These are phyloP conservation scores for Colletotrichum sp. DNA, from an alignment of 2,329 filamentous ascomycete species.

Conservation along the genomic window DNA sequence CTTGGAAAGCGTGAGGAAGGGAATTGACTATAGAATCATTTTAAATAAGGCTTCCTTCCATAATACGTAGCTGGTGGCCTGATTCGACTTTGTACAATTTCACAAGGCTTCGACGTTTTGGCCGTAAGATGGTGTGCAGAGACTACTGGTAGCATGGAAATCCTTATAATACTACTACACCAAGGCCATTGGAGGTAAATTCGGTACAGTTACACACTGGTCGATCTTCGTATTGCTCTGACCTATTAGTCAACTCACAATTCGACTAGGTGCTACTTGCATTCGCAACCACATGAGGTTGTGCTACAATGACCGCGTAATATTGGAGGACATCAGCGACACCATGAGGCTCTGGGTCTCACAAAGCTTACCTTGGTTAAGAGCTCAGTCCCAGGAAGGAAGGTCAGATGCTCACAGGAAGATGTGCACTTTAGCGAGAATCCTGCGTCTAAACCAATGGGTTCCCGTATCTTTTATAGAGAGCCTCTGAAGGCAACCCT, in stretches of 20 bases:
- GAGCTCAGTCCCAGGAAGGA: rapidly evolving
- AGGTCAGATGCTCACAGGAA: neutral
- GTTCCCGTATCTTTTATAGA: rapidly evolving
- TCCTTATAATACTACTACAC: neutral
- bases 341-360: neutral
- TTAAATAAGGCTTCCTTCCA: neutral
- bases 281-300: neutral
- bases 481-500: neutral
- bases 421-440: neutral
- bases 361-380: neutral
- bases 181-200: neutral
- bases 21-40: neutral
- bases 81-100: neutral
- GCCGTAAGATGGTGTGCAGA: neutral
- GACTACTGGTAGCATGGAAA: neutral
- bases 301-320: neutral
- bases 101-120: neutral
- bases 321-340: neutral
- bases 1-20: neutral
- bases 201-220: neutral
- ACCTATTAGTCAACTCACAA: neutral
- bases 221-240: neutral
- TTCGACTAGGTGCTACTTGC: neutral
- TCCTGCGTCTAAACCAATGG: neutral
- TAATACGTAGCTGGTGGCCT: neutral